phyloP scores from a whole-genome alignment of 345 rosid species.

The Cardamine resedifolia region DNA sequence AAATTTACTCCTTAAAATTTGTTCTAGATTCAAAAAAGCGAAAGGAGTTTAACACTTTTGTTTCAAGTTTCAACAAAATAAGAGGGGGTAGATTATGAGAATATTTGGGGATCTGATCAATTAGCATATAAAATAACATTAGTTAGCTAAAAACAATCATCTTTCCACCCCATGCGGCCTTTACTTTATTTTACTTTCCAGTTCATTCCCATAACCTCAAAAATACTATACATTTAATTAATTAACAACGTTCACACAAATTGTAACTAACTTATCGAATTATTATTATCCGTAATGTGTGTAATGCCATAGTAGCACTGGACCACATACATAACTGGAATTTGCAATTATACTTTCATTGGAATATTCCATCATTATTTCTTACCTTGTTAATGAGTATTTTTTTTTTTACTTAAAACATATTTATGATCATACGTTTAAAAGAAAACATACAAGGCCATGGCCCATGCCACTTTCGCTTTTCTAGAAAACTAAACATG shows the following conservation, averaged over 20 bases:
- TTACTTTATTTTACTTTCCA: constrained; percentile 36
- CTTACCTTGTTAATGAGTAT: constrained; percentile 13
- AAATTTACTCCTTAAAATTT: not conserved
- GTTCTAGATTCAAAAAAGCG: constrained; percentile 36
- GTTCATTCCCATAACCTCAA: constrained; percentile 31
- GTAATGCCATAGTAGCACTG: constrained; percentile 1
- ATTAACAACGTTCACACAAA: constrained; percentile 9
- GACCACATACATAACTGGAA: constrained; percentile 26
- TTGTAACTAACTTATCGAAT: not conserved
- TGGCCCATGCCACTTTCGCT: not conserved
- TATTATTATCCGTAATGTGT: not conserved
- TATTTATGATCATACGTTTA: not conserved
- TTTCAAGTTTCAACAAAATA: constrained; percentile 36
- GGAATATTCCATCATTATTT: not conserved
- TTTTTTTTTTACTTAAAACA: not conserved
- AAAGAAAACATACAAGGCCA: not conserved
- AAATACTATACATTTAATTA: not conserved
- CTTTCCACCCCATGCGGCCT: constrained; percentile 37
- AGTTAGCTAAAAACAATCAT: constrained; percentile 33
- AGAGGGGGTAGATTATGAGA: constrained; percentile 33
- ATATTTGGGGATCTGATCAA: constrained; percentile 37
- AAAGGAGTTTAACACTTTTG: constrained; percentile 25
- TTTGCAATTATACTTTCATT: constrained; percentile 1
- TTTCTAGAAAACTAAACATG: constrained; percentile 16
- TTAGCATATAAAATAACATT: constrained; percentile 21